Conservation (phyloP, 257 asterid genomes). For the Nicotiana benthamiana region DNA sequence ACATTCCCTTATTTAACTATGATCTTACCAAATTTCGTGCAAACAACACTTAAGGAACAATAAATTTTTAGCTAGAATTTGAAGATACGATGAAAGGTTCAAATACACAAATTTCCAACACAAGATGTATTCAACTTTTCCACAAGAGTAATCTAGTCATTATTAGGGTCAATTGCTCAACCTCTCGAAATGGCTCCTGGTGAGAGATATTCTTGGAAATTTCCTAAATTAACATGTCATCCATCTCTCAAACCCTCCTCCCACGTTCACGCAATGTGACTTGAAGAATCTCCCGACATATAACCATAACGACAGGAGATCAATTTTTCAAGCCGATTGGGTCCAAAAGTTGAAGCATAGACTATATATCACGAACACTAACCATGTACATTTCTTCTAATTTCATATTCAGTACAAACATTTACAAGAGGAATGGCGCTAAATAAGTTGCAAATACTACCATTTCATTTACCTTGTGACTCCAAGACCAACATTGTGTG, state of each 20-base stretch:
- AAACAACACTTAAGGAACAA: not conserved
- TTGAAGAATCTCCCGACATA: not conserved
- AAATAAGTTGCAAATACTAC: not conserved
- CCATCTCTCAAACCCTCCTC: not conserved
- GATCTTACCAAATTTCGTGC: not conserved
- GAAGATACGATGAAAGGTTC: not conserved
- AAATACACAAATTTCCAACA: not conserved
- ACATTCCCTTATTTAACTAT: not conserved
- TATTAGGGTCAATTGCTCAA: not conserved
- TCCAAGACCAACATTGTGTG: conserved; percentile 26
- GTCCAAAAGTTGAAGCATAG: not conserved
- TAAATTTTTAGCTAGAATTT: not conserved
- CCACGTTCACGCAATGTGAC: not conserved
- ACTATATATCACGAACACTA: not conserved
- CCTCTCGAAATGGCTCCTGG: not conserved
- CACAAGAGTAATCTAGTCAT: not conserved
- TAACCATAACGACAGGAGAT: not conserved
- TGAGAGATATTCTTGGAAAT: not conserved
- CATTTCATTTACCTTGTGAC: conserved; percentile 7
- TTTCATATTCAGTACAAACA: not conserved
- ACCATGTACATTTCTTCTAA: not conserved
- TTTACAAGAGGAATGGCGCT: not conserved
- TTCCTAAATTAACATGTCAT: not conserved
- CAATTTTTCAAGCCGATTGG: not conserved
- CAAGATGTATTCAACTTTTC: not conserved